phyloP scores from a whole-genome alignment of 2,329 filamentous ascomycete genomes.

The Ophiosphaerella korrae region DNA sequence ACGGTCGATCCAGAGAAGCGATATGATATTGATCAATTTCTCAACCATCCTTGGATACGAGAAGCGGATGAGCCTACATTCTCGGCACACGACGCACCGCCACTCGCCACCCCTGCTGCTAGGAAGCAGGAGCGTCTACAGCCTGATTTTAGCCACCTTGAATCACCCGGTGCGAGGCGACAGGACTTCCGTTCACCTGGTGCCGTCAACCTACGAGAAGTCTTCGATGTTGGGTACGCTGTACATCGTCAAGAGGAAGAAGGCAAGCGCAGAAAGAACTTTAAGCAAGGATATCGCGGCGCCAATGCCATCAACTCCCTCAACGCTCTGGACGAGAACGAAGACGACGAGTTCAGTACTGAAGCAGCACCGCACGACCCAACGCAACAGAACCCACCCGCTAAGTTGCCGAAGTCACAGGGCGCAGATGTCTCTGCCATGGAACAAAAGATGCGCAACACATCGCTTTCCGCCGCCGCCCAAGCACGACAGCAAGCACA shows the following conservation, averaged over 20 bases:
- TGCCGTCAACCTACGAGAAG: conserved; percentile 91
- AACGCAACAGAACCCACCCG: conserved; percentile 56
- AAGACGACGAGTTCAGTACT: conserved; percentile 69
- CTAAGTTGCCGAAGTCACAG: conserved; percentile 71
- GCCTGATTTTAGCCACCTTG: conserved; percentile 59
- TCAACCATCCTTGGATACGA: conserved; percentile 92
- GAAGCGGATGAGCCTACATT: conserved; percentile 70
- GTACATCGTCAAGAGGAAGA: conserved; percentile 97
- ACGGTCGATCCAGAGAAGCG: conserved; percentile 95
- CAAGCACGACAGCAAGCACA: conserved; percentile 59
- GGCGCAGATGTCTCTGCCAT: conserved; percentile 71
- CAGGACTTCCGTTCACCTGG: conserved; percentile 95
- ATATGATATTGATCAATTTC: conserved; percentile 90
- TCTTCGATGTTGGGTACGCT: conserved; percentile 97
- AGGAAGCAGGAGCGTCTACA: conserved; percentile 64
- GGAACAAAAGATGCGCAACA: conserved; percentile 85
- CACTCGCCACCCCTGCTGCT: conserved; percentile 69
- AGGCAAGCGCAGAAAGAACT: conserved; percentile 85
- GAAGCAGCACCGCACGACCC: conserved; percentile 62
- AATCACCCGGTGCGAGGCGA: conserved; percentile 69
- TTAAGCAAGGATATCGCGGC: conserved; percentile 71
- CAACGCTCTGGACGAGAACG: conserved; percentile 68
- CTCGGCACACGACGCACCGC: conserved; percentile 71
- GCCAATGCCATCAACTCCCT: conserved; percentile 68
- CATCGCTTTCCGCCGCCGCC: conserved; percentile 72